Conservation (phyloP, 2,329 filamentous ascomycete genomes). For the Cucurbitaria berberidis region DNA sequence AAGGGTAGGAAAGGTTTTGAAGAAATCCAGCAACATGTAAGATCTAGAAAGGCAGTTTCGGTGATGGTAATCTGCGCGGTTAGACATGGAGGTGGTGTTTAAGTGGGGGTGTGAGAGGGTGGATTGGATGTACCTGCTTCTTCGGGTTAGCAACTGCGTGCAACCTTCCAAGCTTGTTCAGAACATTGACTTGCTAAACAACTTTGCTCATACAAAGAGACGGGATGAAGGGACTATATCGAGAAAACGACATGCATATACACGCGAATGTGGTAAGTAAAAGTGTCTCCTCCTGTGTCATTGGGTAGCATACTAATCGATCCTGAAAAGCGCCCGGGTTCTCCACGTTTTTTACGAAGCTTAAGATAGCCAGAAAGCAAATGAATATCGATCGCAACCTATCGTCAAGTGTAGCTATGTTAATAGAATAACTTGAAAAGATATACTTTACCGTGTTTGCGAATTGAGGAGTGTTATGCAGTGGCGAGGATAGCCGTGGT, state of each 20-base stretch:
- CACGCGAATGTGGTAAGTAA: too few relatives aligned
- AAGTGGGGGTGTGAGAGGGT: constrained; percentile 2
- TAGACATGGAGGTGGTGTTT: neutral
- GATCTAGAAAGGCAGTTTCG: neutral
- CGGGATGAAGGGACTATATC: neutral
- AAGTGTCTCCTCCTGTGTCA: too few relatives aligned
- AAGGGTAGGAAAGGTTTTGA: neutral
- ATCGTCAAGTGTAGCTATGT: too few relatives aligned
- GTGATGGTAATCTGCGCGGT: neutral
- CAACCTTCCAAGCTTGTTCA: too few relatives aligned
- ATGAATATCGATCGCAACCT: too few relatives aligned
- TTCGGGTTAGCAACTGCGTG: constrained; percentile 5
- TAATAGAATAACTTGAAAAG: too few relatives aligned
- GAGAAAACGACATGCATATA: neutral
- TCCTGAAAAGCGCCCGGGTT: neutral
- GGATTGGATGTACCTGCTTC: constrained; percentile 10
- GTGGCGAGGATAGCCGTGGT: too few relatives aligned
- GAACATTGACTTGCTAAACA: too few relatives aligned
- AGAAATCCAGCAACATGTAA: neutral
- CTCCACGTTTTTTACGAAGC: too few relatives aligned
- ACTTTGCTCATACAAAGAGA: neutral
- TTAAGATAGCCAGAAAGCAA: too few relatives aligned
- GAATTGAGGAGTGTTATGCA: too few relatives aligned
- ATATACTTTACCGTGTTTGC: too few relatives aligned
- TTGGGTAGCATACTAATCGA: neutral